Base-by-base conservation (phyloP, 2,329 filamentous ascomycete genomes). In the Xylaria sp. region DNA sequence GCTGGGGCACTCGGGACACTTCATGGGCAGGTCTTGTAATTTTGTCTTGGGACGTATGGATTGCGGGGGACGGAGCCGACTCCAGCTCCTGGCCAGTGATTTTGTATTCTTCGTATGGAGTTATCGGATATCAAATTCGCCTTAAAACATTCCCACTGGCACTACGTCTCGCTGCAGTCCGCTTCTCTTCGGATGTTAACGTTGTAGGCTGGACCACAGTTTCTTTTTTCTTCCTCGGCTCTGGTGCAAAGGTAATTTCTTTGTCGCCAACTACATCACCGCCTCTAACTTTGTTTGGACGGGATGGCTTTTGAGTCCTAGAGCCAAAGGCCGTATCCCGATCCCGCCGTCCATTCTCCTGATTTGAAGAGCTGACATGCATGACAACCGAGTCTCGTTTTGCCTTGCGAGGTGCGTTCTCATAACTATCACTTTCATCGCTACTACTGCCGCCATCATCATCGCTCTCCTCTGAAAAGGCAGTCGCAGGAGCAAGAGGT, bases 131-230 rank as follows among this genome's bases (percentile, higher is more conserved):
- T 74, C 89, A 74, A 61, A 74, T 64, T 59, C 67, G 66, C 54
- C 73, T 85, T 75, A 93, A 91, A 40, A 87, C 87, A 76, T 94
- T 93, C 54, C 83, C 84, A 76, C 90, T 92, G 52, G 91, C 91
- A 75, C 89, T 93, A 70, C 90, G 81, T 70, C 90, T 85, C 58
- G 74, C 73, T 57, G 79, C 78, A 29, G 73, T 73, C 25, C 69
- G 71, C 58, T 67, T 72, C 38, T 68, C 62, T 57, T 69, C 68
- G n/a, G 58, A 54, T 47, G 52, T 64, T 17, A 60, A 41, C 40
- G 62, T 61, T 21, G 64, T 61, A 21, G 62, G 60, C 41, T 72
- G 65, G 15, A 68, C 67, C 10, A 21, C 37, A 5, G 55, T 62
- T 25, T 48, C 53, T 72, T 80, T 78, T 70, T 83, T 86, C 74